Conservation (phyloP, 352 stramenopile species). For the Phytophthora tentaculata region DNA sequence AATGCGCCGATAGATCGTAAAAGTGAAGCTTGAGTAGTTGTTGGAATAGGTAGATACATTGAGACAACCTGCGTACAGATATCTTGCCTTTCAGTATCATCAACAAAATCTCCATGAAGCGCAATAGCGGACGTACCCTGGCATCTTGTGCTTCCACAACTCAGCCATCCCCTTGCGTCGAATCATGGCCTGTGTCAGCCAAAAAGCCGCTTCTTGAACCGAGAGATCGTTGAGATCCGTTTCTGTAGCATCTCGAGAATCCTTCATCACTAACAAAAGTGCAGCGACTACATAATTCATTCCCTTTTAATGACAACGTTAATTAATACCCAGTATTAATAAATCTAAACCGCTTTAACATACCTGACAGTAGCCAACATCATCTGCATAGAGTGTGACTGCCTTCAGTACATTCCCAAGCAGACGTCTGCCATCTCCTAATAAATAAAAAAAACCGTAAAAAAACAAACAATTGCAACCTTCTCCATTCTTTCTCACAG, state of each 20-base stretch:
- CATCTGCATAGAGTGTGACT: constrained; percentile 48
- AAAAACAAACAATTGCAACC: neutral
- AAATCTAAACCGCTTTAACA: too few relatives aligned
- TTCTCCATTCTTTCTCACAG: neutral
- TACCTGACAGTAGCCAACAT: constrained; percentile 85
- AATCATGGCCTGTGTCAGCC: constrained; percentile 64
- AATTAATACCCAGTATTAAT: too few relatives aligned
- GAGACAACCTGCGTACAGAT: constrained; percentile 51
- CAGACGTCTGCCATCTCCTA: constrained; percentile 59
- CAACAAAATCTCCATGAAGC: neutral
- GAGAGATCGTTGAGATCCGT: constrained; percentile 25
- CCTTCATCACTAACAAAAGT: constrained; percentile 58
- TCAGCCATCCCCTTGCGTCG: constrained; percentile 61
- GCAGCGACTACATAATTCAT: constrained; percentile 88
- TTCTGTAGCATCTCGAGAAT: constrained; percentile 6
- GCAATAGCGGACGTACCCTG: constrained; percentile 45
- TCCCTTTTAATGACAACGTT: too few relatives aligned
- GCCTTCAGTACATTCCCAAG: constrained; percentile 83
- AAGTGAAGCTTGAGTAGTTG: constrained; percentile 75
- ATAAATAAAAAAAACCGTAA: constrained; percentile 7
- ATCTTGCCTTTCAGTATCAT: neutral
- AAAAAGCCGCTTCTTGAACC: constrained; percentile 67
- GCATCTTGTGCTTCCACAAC: constrained; percentile 82
- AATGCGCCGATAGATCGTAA: constrained; percentile 64
- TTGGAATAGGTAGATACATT: constrained; percentile 81